phyloP scores from a whole-genome alignment of 164 flowering plant genomes.

The Nymphaea thermarum region DNA sequence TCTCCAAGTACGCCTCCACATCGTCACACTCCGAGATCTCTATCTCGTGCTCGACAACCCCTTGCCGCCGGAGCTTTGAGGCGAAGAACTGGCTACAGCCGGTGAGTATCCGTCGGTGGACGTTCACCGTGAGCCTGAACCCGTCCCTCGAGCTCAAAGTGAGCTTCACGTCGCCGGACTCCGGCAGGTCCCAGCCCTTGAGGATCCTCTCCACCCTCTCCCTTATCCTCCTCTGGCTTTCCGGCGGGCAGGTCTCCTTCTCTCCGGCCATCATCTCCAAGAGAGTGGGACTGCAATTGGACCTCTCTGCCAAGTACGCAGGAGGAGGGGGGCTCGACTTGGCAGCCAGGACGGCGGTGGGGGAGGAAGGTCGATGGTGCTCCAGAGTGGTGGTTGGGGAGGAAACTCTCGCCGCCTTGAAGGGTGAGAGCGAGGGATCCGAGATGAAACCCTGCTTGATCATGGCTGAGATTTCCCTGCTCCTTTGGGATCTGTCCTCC shows the following conservation, averaged over 20 bases:
- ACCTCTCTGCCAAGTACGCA: conserved; percentile 5
- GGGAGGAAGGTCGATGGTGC: conserved; percentile 4
- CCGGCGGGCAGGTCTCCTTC: conserved; percentile 17
- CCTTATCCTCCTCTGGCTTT: conserved; percentile 19
- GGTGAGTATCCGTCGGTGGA: conserved; percentile 55
- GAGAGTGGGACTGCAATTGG: conserved; percentile 35
- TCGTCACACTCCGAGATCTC: conserved; percentile 91
- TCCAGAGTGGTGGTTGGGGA: neutral
- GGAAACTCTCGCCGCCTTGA: conserved; percentile 11
- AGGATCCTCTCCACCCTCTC: conserved; percentile 38
- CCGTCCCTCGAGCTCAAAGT: conserved; percentile 53
- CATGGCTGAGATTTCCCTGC: conserved; percentile 49
- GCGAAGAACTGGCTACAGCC: conserved; percentile 62
- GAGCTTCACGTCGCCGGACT: conserved; percentile 55
- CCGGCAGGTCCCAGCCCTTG: conserved; percentile 30
- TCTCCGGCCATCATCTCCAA: conserved; percentile 67
- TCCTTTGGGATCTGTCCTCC: neutral
- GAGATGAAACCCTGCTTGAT: conserved; percentile 83
- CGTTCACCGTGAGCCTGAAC: conserved; percentile 44
- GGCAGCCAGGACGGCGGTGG: conserved; percentile 23
- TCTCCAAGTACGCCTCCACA: conserved; percentile 78
- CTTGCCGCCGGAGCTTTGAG: conserved; percentile 37
- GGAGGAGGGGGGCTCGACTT: conserved; percentile 18
- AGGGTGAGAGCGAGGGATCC: conserved; percentile 36
- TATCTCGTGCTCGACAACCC: conserved; percentile 35